phyloP scores from a whole-genome alignment of 176 grass and related monocot species.

The Oryza glumipatula region DNA sequence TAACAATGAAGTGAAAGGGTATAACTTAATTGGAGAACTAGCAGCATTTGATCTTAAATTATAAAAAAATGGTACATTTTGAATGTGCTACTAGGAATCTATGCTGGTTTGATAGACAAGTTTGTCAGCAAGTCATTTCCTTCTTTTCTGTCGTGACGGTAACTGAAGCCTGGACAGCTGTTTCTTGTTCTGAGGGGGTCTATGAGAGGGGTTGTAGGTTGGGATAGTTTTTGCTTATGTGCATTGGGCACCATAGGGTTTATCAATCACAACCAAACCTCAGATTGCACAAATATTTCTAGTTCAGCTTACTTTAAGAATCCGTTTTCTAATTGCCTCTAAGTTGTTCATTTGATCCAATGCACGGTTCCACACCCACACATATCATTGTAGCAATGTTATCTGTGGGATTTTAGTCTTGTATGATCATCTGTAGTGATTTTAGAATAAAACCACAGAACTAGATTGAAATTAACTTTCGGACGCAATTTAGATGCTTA shows the following conservation, averaged over 20 bases:
- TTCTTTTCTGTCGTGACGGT: neutral
- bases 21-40: conserved; percentile 9
- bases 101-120: neutral
- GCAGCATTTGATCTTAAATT: neutral
- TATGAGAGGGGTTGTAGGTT: neutral
- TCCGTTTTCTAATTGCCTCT: neutral
- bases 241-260: neutral
- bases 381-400: neutral
- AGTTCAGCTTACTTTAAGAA: conserved; percentile 14
- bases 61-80: neutral
- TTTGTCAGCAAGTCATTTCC: neutral
- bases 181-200: neutral
- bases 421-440: neutral
- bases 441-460: neutral
- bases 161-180: neutral
- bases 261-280: neutral
- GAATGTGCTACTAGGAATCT: neutral
- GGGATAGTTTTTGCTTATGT: neutral
- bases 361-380: neutral
- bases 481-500: neutral
- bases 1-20: neutral
- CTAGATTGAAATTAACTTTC: neutral
- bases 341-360: neutral
- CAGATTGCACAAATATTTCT: neutral
- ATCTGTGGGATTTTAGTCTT: neutral